Base-by-base conservation (phyloP, 805 yeast genomes). In the Candida ascalaphidarum region DNA sequence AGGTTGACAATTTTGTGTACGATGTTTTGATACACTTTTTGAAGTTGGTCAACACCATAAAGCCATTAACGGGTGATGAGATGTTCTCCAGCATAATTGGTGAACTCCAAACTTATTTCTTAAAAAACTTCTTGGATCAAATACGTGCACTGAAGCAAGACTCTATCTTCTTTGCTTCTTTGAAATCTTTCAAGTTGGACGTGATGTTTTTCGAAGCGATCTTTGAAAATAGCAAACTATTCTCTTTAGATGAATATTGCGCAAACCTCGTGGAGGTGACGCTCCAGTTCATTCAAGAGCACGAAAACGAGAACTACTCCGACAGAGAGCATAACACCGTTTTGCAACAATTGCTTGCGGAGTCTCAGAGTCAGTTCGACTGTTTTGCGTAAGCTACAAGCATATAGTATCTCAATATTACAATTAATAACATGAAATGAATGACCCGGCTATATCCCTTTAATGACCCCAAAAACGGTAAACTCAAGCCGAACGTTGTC, bases 1-100 rank as follows among this genome's bases (percentile, higher is more conserved):
- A 43, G 17, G 49, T 62, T 7, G 65, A 62, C 33, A 61, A 61
- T 3, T 60, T 59, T 25, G 50, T 61, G 11, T 62, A 57, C 39
- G 61, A 54, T 23, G 43, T 55, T 4, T 45, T 62, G 28, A 44
- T 60, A 17, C 67, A 61, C 37, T 60, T 61, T 39, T 68, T 62
- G 10, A 59, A 55, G 35, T 40, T 62, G 21, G 52, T 58, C 4
- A 55, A 61, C 28, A 50, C 46, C 11, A 49, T 62, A 16, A 59
- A 58, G 33, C 69, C 69, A 10, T 47, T 62, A 12, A 60, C 67
- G 1, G 58, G 55, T 11, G 34, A 35, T 5, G 58, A 50, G 10
- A 54, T 58, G 5, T 62, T 62, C 28, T 42, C 50, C 10, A 52
- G 43, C 14, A 52, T 62, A 5, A 46, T 61, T 5, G 58, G 55